Evolutionary conservation across 768 basidiomycete species (phyloP), one percentile per base, ranked within the genome.

Genomic region (Boletus insuetus): DNA sequence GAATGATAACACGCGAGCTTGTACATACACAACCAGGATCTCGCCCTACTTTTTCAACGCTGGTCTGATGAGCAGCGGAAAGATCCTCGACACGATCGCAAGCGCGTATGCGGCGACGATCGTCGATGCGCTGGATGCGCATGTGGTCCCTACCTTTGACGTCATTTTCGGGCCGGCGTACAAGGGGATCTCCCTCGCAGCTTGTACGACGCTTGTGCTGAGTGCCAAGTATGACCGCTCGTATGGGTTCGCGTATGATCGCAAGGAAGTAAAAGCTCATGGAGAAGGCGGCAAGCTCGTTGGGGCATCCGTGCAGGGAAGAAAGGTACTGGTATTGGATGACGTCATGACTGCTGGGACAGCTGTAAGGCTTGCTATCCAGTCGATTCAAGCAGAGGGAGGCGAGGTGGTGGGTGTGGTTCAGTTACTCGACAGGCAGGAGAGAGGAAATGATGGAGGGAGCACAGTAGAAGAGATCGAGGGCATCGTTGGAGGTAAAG

Each of bases 21-120:
- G 29, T 2, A 44, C 35, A 39, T 49, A 13, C 49, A 9, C 45
- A 35, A 38, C 42, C 71, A 91, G 92, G 39, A 75, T 81, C 51
- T 99, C 96, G 9, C 97, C 96, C 2, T 98, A 98, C 75, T 99
- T 98, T 72, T 94, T 98, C 80, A 98, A 98, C 65, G 94, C 94
- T 3, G 92, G 92, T 12, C 80, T 93, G 20, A 79, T 99, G 60
- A 90, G 85, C 69, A 85, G 87, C 3, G 94, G 94, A 0, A 82
- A 87, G 1, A 84, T 96, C 38, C 83, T 98, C 45, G 73, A 86
- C 34, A 78, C 85, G 3, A 76, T 96, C 44, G 85, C 93, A 10
- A 76, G 81, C 4, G 91, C 94, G 5, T 98, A 95, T 62, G 92
- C 96, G 3, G 73, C 85, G 2, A 87, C 90, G 13, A 90, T 98